phyloP scores from a whole-genome alignment of 495 filamentous ascomycete genomes.

The Tuber melanosporum region DNA sequence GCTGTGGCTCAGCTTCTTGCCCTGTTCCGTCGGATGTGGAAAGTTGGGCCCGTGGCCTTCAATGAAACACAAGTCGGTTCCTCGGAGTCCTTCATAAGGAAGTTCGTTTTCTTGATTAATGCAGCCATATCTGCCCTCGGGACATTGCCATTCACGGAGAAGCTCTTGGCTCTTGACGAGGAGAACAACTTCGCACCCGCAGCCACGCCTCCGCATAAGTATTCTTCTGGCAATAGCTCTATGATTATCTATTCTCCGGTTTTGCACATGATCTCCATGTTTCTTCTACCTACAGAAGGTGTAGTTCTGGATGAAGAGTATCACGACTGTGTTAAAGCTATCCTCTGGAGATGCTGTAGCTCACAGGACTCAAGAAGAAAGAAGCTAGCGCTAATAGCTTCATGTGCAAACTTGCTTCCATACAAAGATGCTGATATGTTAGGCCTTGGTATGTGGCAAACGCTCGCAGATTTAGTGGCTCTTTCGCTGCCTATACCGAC shows the following conservation, averaged over 20 bases:
- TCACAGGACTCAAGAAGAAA: slow-evolving; percentile 45
- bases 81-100: slow-evolving; percentile 52
- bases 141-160: slow-evolving; percentile 70
- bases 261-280: slow-evolving; percentile 49
- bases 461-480: slow-evolving; percentile 43
- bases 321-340: slow-evolving; percentile 43
- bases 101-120: slow-evolving; percentile 55
- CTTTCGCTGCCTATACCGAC: slow-evolving; percentile 37
- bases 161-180: slow-evolving; percentile 51
- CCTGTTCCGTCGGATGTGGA: slow-evolving; percentile 63
- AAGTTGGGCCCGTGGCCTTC: slow-evolving; percentile 37
- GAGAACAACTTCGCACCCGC: slow-evolving; percentile 44
- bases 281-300: slow-evolving; percentile 46
- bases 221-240: slow-evolving; percentile 43
- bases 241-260: slow-evolving; percentile 46
- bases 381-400: slow-evolving; percentile 35
- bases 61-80: slow-evolving; percentile 18
- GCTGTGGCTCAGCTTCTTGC: slow-evolving; percentile 67
- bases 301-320: slow-evolving; percentile 47
- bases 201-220: slow-evolving; percentile 51
- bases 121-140: slow-evolving; percentile 62
- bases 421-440: slow-evolving; percentile 21
- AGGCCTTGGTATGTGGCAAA: slow-evolving; percentile 43
- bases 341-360: slow-evolving; percentile 49
- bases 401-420: slow-evolving; percentile 33